Evolutionary conservation across 176 grass and related monocot genomes (phyloP).

Genomic region (Zea luxurians): DNA sequence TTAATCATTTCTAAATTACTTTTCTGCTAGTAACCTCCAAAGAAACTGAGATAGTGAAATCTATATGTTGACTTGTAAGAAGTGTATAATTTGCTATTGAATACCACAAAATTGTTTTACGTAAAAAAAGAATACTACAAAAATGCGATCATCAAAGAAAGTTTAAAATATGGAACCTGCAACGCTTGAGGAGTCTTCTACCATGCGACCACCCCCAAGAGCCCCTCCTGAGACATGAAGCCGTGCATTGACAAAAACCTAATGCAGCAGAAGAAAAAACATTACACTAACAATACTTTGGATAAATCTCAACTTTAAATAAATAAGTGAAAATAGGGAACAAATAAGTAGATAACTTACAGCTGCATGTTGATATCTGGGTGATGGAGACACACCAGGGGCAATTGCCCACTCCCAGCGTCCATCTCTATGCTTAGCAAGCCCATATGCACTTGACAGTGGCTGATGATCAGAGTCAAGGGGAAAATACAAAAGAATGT

Average conservation of each 20-base stretch:
- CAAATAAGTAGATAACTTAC: slow-evolving; percentile 53
- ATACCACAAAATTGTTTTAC: not conserved
- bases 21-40: slow-evolving; percentile 15
- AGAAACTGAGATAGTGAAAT: slow-evolving; percentile 1
- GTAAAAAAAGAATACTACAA: not conserved
- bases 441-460: slow-evolving; percentile 87
- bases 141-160: slow-evolving; percentile 17
- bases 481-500: not conserved
- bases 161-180: slow-evolving; percentile 59
- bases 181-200: slow-evolving; percentile 92
- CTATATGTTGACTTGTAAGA: not conserved
- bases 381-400: slow-evolving; percentile 92
- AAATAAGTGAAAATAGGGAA: slow-evolving; percentile 22
- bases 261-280: slow-evolving; percentile 30
- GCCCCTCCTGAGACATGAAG: slow-evolving; percentile 99
- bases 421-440: slow-evolving; percentile 99
- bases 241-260: slow-evolving; percentile 99
- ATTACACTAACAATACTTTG: slow-evolving; percentile 31
- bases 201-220: slow-evolving; percentile 98
- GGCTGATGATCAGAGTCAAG: slow-evolving; percentile 52
- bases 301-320: slow-evolving; percentile 24
- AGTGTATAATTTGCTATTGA: not conserved
- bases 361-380: slow-evolving; percentile 99
- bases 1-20: slow-evolving; percentile 19
- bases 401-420: slow-evolving; percentile 99